phyloP scores from a whole-genome alignment of 2,329 filamentous ascomycete genomes.

The Fusarium begoniae region DNA sequence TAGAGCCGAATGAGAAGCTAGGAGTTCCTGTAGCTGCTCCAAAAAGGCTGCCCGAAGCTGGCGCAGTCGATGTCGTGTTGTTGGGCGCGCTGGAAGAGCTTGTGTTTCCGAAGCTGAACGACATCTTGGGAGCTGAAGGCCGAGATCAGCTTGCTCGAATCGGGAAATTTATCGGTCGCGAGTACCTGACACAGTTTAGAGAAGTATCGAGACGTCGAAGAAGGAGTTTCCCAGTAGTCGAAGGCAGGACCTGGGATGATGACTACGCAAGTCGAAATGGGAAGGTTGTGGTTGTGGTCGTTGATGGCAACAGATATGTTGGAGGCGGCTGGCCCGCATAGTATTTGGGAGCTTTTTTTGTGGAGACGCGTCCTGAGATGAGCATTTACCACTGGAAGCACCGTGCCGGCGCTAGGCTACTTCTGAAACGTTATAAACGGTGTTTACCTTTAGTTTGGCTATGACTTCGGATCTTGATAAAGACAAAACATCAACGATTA shows the following conservation, averaged over 20 bases:
- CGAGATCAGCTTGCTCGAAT: slow-evolving; percentile 35
- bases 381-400: slow-evolving; percentile 1
- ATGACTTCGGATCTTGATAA: slow-evolving; percentile 17
- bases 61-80: slow-evolving; percentile 50
- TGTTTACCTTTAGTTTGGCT: not conserved
- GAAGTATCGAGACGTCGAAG: slow-evolving; percentile 6
- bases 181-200: not conserved
- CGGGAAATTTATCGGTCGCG: slow-evolving; percentile 22
- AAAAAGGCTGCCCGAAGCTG: slow-evolving; percentile 54
- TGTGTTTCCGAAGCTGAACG: slow-evolving; percentile 51
- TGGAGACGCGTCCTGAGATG: slow-evolving; percentile 30
- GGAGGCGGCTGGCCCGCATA: slow-evolving; percentile 23
- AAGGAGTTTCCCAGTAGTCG: not conserved
- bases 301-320: slow-evolving; percentile 38
- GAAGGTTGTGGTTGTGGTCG: slow-evolving; percentile 25
- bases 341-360: slow-evolving; percentile 44
- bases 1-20: slow-evolving; percentile 54
- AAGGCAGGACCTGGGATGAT: slow-evolving; percentile 11
- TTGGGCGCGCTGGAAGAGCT: slow-evolving; percentile 47
- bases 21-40: slow-evolving; percentile 47
- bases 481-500: not conserved
- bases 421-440: slow-evolving; percentile 23
- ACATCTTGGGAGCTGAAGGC: slow-evolving; percentile 45
- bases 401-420: slow-evolving; percentile 18
- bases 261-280: slow-evolving; percentile 22